Evolutionary conservation across 2,329 filamentous ascomycete genomes (phyloP).

Genomic region (Neofusicoccum kwambonambiense): DNA sequence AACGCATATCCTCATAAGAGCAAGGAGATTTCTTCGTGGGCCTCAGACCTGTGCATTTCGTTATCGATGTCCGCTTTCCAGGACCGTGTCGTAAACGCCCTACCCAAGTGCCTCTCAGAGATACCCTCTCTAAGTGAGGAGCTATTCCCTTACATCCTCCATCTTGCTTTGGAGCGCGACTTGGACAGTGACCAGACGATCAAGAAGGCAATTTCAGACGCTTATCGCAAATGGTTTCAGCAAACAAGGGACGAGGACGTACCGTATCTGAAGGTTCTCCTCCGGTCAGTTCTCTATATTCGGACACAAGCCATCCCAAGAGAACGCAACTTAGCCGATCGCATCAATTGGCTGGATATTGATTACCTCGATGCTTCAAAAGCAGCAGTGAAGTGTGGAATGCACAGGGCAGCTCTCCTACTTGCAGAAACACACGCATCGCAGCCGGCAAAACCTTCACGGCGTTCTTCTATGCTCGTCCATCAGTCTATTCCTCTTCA

Average conservation of each 20-base stretch:
- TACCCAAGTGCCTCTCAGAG: slow-evolving; percentile 64
- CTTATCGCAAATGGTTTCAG: slow-evolving; percentile 64
- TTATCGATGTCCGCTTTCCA: slow-evolving; percentile 52
- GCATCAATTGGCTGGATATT: slow-evolving; percentile 81
- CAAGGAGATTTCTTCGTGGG: slow-evolving; percentile 51
- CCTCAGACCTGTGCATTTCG: slow-evolving; percentile 59
- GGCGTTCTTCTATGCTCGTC: slow-evolving; percentile 61
- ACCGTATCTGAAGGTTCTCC: slow-evolving; percentile 68
- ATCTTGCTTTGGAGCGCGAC: slow-evolving; percentile 73
- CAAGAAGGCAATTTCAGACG: slow-evolving; percentile 60
- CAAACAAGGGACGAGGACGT: slow-evolving; percentile 47
- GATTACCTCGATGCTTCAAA: slow-evolving; percentile 69
- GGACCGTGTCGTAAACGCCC: slow-evolving; percentile 67
- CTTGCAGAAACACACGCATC: slow-evolving; percentile 73
- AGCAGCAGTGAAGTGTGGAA: slow-evolving; percentile 73
- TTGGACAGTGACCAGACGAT: slow-evolving; percentile 59
- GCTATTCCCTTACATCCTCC: slow-evolving; percentile 79
- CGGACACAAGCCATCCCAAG: slow-evolving; percentile 72
- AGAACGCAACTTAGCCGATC: slow-evolving; percentile 76
- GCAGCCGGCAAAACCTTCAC: slow-evolving; percentile 51
- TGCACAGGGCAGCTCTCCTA: slow-evolving; percentile 83
- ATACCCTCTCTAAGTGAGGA: slow-evolving; percentile 70
- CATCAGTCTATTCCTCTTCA: slow-evolving; percentile 53
- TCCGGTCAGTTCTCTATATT: slow-evolving; percentile 84
- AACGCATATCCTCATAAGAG: slow-evolving; percentile 22